phyloP scores from a whole-genome alignment of 2,329 filamentous ascomycete genomes.

The Fonsecaea monophora region DNA sequence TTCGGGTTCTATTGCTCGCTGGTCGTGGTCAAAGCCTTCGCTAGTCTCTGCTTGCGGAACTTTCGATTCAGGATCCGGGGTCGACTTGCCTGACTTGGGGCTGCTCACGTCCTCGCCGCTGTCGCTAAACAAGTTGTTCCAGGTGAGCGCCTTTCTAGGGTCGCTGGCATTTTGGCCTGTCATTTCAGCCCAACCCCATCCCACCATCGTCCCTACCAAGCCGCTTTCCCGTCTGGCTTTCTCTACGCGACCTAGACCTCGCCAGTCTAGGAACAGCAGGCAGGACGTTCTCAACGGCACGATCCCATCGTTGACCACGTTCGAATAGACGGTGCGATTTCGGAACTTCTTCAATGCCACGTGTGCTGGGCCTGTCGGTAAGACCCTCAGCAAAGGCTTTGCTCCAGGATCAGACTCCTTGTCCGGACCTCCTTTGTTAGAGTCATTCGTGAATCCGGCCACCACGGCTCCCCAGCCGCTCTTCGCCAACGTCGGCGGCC shows the following conservation, averaged over 20 bases:
- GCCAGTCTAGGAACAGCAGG: slow-evolving; percentile 95
- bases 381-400: slow-evolving; percentile 79
- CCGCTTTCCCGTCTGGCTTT: slow-evolving; percentile 93
- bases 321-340: slow-evolving; percentile 79
- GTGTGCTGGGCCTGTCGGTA: slow-evolving; percentile 85
- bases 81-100: slow-evolving; percentile 29
- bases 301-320: slow-evolving; percentile 88
- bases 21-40: slow-evolving; percentile 35
- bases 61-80: slow-evolving; percentile 35
- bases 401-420: slow-evolving; percentile 78
- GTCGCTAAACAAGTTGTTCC: slow-evolving; percentile 42
- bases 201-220: slow-evolving; percentile 87
- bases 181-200: slow-evolving; percentile 93
- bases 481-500: slow-evolving; percentile 71
- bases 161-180: slow-evolving; percentile 70
- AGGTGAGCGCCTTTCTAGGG: slow-evolving; percentile 51
- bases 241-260: slow-evolving; percentile 88
- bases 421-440: slow-evolving; percentile 55
- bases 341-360: slow-evolving; percentile 77
- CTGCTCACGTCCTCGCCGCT: slow-evolving; percentile 36
- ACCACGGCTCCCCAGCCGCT: slow-evolving; percentile 79
- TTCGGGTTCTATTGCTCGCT: slow-evolving; percentile 22
- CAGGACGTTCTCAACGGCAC: slow-evolving; percentile 94
- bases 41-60: slow-evolving; percentile 39
- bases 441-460: slow-evolving; percentile 63